Base-by-base conservation (phyloP, 1,139 yeast genomes). In the Wickerhamomyces sp. region DNA sequence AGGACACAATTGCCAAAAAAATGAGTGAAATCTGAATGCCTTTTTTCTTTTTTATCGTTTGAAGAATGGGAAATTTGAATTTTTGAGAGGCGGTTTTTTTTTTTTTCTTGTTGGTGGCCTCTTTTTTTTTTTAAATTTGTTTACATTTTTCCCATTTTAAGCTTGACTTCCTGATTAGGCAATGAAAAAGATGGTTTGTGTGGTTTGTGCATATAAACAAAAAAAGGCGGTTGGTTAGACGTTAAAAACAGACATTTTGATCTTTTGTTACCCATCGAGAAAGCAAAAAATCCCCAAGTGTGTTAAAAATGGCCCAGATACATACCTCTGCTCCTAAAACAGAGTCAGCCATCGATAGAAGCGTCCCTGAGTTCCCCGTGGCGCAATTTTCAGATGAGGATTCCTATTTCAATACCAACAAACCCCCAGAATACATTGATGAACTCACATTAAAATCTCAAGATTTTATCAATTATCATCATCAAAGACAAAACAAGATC, bases 361-460 rank as follows among this genome's bases (percentile, higher is more conserved):
- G 76, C 1, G 73, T 82, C 6, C 89, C 87, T 3, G 88, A 81
- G 48, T 82, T 84, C 60, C 94, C 94, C 0, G 85, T 87, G 2
- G 96, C 97, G 0, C 76, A 79, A 45, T 66, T 75, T 7, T 66
- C 72, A 8, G 96, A 87, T 53, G 97, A 90, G 61, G 87, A 83
- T 50, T 68, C 69, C 44, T 91, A 88, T 65, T 91, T 91, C 67
- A 69, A 72, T 41, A 70, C 77, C 42, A 91, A 88, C 61, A 75
- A 73, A 4, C 79, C 89, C 5, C 99, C 99, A 7, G 61, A 72
- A 1, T 90, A 93, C 62, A 71, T 93, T 39, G 75, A 76, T 1
- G 81, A 81, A 46, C 68, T 91, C 39, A 74, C 78, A 42, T 54
- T 58, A 10, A 79, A 81, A 50, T 80, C 87, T 10, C 61, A 68